A percentile compares a stretch with the other conserved stretches of the same genome.
These are phyloP conservation scores for Penicillium sp. DNA, from an alignment of 2,329 filamentous ascomycete genomes.

Conservation along the genomic window DNA sequence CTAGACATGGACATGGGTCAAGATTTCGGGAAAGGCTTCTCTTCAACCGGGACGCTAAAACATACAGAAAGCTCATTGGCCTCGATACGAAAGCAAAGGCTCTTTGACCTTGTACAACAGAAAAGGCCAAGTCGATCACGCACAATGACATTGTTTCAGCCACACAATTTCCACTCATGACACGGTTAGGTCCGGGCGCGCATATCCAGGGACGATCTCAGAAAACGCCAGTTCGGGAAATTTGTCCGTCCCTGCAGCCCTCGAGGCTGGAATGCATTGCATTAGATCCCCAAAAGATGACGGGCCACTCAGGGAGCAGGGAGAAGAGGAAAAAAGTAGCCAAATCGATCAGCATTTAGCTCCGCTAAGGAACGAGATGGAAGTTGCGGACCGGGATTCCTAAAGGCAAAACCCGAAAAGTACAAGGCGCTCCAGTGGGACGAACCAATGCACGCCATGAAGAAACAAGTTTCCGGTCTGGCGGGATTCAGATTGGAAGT, in stretches of 20 bases:
- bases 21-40: background rate
- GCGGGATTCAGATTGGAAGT: conserved; percentile 14
- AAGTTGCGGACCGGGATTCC: background rate
- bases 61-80: background rate
- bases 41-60: background rate
- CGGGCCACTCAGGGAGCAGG: background rate
- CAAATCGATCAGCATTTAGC: background rate
- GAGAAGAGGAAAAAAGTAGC: background rate
- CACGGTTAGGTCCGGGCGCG: conserved; percentile 16
- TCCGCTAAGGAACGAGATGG: background rate
- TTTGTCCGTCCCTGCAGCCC: conserved; percentile 23
- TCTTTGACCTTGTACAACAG: background rate
- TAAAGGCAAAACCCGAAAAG: background rate
- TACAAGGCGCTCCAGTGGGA: background rate
- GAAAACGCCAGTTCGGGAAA: conserved; percentile 19
- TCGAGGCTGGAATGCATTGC: conserved; percentile 6
- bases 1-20: background rate
- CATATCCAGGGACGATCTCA: conserved; percentile 21
- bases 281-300: background rate
- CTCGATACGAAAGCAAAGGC: background rate
- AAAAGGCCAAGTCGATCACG: background rate
- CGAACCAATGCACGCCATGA: conserved; percentile 11
- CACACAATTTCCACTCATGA: conserved; percentile 2
- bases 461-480: conserved; percentile 5
- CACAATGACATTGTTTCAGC: conserved; percentile 19